Evolutionary conservation across 148 eudicot species (phyloP).

Genomic region (Pharnaceum exiguum): DNA sequence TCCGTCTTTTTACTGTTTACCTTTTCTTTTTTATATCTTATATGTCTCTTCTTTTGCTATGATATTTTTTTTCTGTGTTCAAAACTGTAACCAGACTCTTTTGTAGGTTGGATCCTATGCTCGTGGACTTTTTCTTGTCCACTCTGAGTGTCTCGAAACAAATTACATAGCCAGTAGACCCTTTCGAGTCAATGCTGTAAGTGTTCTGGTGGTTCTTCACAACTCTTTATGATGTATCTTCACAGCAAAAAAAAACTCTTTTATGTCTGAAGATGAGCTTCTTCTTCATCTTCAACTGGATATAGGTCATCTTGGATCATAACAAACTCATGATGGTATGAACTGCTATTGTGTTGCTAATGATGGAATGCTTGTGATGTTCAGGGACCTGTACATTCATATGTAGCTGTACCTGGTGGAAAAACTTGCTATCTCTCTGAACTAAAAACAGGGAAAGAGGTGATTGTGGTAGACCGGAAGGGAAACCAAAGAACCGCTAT

Average conservation of each 20-base stretch:
- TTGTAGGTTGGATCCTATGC: constrained; percentile 90
- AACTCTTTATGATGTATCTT: no score
- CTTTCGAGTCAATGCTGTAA: constrained; percentile 93
- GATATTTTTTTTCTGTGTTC: not conserved
- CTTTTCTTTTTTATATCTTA: not conserved
- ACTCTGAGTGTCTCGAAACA: constrained; percentile 92
- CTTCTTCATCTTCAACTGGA: no score
- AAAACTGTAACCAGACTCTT: not conserved
- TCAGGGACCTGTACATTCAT: constrained; percentile 95
- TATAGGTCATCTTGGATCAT: not conserved
- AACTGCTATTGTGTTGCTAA: not conserved
- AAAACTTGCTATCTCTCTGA: constrained; percentile 93
- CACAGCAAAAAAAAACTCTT: no score
- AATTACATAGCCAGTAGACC: constrained; percentile 95
- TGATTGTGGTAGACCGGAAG: constrained; percentile 62
- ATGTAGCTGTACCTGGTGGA: constrained; percentile 85
- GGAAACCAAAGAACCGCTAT: constrained; percentile 76
- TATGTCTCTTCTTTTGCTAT: not conserved
- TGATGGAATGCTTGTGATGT: constrained; percentile 7
- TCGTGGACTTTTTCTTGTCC: constrained; percentile 93
- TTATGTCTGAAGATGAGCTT: no score
- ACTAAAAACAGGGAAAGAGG: constrained; percentile 76
- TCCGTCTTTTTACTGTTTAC: constrained; percentile 3
- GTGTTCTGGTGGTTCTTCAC: constrained; percentile 12
- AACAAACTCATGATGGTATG: constrained; percentile 1